phyloP scores from a whole-genome alignment of 441 rosid species.

The Pelargonium fulgidum region DNA sequence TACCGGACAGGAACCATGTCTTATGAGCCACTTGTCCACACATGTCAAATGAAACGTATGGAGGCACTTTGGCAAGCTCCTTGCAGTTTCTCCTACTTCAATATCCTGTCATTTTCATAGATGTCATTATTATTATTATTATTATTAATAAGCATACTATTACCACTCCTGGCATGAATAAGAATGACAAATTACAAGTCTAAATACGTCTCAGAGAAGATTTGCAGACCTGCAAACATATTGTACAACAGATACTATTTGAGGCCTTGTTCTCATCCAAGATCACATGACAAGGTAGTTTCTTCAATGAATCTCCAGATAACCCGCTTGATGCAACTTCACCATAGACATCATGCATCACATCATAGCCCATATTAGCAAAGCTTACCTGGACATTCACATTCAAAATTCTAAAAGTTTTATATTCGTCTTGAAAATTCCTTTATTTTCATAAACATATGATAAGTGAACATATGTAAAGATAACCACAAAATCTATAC shows the following conservation, averaged over 20 bases:
- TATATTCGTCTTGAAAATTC: background rate
- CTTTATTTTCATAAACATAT: background rate
- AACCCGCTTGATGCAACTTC: conserved; percentile 49
- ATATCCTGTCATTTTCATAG: conserved; percentile 40
- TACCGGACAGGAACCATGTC: conserved; percentile 72
- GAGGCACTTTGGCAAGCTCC: conserved; percentile 62
- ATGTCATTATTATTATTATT: background rate
- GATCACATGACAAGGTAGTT: conserved; percentile 54
- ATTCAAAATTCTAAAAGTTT: background rate
- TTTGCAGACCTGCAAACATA: conserved; percentile 61
- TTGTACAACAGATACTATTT: conserved; percentile 50
- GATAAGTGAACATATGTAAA: background rate
- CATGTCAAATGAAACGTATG: conserved; percentile 72
- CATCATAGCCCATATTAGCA: conserved; percentile 38
- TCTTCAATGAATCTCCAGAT: conserved; percentile 52
- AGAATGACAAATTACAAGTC: background rate
- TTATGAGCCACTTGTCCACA: conserved; percentile 73
- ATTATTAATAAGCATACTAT: background rate
- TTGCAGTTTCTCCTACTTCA: conserved; percentile 50
- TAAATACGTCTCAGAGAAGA: background rate
- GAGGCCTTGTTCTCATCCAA: conserved; percentile 41
- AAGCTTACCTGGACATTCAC: conserved; percentile 37
- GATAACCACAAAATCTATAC: background rate
- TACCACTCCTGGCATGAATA: background rate
- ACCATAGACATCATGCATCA: conserved; percentile 33